Evolutionary conservation across 139 green algal species (phyloP), one percentile per base, ranked within the genome.

Genomic region (Nannochloris sp.): DNA sequence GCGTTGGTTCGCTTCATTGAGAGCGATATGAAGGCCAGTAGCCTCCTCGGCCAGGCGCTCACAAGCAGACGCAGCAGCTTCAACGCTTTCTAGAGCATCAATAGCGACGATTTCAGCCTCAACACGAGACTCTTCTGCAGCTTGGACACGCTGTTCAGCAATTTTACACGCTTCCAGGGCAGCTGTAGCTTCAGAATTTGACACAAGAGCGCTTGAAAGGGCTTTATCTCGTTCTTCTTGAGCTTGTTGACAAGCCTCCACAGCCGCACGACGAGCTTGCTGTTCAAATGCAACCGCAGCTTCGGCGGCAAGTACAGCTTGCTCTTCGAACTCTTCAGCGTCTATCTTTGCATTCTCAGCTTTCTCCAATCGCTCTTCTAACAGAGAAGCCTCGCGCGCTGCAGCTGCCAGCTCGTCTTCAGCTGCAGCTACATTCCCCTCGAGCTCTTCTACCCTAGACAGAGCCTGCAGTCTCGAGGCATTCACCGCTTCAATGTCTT

Each of bases 361-460:
- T n/a, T n/a, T n/a, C n/a, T n/a, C n/a, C n/a, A n/a, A n/a, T n/a
- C n/a, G n/a, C n/a, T n/a, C n/a, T n/a, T n/a, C n/a, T n/a, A n/a
- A n/a, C n/a, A 19, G 42, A 51, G 42, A 19, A 27, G 42, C 42
- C 42, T 51, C 42, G 19, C 19, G 19, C 42, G 64, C 64, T 3
- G 53, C 37, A 9, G 15, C 30, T 4, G 45, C 27, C 0, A n/a
- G 33, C 5, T 37, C 64, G 24, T 36, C 54, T 4, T 44, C 64
- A 7, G 35, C 53, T 4, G 25, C 34, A 10, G 27, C 23, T 54
- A 71, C 42, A 27, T 37, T 37, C 3, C 25, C 37, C 37, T 54
- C 27, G 57, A 72, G 36, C 65, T 58, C 29, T 24, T 30, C 54
- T 15, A 19, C 65, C 36, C 39, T 64, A 6, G 48, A 38, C 37